Evolutionary conservation across 2,329 filamentous ascomycete genomes (phyloP).

Genomic region (Ceratocystis albifundus): DNA sequence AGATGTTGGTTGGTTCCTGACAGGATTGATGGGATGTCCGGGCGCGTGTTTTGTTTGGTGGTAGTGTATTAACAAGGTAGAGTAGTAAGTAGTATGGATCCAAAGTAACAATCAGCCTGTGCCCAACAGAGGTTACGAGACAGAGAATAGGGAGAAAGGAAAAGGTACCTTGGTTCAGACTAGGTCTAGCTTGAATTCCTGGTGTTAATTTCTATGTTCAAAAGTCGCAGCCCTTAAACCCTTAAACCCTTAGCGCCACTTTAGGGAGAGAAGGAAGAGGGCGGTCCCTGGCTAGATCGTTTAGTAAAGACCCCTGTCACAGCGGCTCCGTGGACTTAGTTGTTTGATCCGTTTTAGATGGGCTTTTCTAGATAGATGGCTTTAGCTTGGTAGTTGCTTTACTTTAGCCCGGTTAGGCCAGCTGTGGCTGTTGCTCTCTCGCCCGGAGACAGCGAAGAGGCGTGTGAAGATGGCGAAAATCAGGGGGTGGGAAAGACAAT

Average conservation of each 20-base stretch:
- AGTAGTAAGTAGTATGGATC: neutral
- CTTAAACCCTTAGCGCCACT: neutral
- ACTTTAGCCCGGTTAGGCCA: slow-evolving; percentile 5
- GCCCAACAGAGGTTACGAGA: too few relatives aligned
- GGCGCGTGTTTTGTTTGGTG: slow-evolving; percentile 9
- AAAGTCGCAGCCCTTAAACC: neutral
- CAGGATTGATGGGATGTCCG: neutral
- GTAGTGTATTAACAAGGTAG: neutral
- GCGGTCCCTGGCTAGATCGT: slow-evolving; percentile 5
- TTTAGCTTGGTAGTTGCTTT: neutral
- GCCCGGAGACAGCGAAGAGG: neutral
- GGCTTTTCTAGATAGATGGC: neutral
- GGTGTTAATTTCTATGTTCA: too few relatives aligned
- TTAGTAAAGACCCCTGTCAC: neutral
- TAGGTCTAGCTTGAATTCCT: too few relatives aligned
- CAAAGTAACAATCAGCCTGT: neutral
- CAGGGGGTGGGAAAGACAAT: neutral
- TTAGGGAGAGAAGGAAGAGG: neutral
- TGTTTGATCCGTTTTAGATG: slow-evolving; percentile 5
- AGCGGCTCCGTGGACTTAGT: neutral
- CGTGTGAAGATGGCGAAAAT: neutral
- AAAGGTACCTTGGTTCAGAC: too few relatives aligned
- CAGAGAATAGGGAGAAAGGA: too few relatives aligned
- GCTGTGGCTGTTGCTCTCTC: neutral
- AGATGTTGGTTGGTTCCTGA: slow-evolving; percentile 4